Base-by-base conservation (phyloP, 768 basidiomycete genomes). In the Zangia roseola region DNA sequence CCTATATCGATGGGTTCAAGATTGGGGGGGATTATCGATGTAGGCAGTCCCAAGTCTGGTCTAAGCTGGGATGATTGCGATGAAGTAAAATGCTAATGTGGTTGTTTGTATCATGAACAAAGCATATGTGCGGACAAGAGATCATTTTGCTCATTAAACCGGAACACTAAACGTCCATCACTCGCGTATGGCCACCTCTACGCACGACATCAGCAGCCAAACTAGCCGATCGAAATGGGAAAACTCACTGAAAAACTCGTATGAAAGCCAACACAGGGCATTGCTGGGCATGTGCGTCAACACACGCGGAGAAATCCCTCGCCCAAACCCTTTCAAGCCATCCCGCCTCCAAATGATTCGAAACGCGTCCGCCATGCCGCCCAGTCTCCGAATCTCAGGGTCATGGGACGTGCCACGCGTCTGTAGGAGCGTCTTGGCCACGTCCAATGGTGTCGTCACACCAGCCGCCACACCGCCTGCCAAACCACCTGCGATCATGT, bases 281-380 rank as follows among this genome's bases (percentile, higher is more conserved):
- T 95, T 97, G 64, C 91, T 94, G 6, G 97, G 97, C 84, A 97
- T 91, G 60, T 89, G 91, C 21, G 94, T 95, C 68, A 98, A 72
- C 43, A 99, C 84, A 39, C 97, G 81, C 7, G 97, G 97, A 45
- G 91, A 79, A 59, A 98, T 72, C 21, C 97, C 97, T 58, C 97
- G 77, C 45, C 77, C 74, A 61, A 98, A 92, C 0, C 97, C 97
- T 62, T 75, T 86, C 21, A 87, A 38, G 6, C 97, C 95, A 52
- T 98, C 90, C 57, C 89, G 75, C 59, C 69, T 71, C 86, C 88
- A 89, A 50, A 99, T 94, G 51, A 98, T 84, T 59, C 81, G 76
- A 63, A 93, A 82, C 5, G 97, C 97, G 61, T 94, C 92, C 47
- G 74, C 43, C 85, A 98, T 91, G 2, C 94, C 92, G 33, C 78